phyloP scores from a whole-genome alignment of 495 filamentous ascomycete species.

The Evernia prunastri region DNA sequence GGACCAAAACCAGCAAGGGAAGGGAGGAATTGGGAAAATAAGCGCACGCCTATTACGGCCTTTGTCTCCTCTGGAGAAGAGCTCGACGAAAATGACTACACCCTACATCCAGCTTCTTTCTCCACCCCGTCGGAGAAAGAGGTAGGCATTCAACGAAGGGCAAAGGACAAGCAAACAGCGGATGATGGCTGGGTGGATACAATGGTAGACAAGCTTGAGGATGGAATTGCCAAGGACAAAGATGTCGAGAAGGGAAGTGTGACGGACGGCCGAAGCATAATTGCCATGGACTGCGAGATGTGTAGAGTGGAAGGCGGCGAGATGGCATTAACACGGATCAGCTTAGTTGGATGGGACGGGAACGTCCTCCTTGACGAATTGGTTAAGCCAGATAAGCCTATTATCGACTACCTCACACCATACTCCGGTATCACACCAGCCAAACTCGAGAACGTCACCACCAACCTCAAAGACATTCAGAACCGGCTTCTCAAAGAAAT shows the following conservation, averaged over 20 bases:
- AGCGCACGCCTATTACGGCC: slow-evolving; percentile 70
- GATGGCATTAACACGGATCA: slow-evolving; percentile 80
- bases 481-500: slow-evolving; percentile 63
- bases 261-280: slow-evolving; percentile 72
- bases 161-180: slow-evolving; percentile 35
- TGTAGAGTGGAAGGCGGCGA: slow-evolving; percentile 70
- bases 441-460: slow-evolving; percentile 73
- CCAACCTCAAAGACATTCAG: slow-evolving; percentile 80
- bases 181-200: slow-evolving; percentile 82
- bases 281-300: slow-evolving; percentile 95
- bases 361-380: slow-evolving; percentile 77
- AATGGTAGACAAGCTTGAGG: slow-evolving; percentile 55
- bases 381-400: slow-evolving; percentile 78
- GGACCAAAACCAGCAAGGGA: slow-evolving; percentile 51
- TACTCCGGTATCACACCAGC: slow-evolving; percentile 85
- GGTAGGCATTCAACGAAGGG: slow-evolving; percentile 42
- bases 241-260: slow-evolving; percentile 75
- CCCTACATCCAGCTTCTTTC: slow-evolving; percentile 67
- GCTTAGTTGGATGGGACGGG: slow-evolving; percentile 79
- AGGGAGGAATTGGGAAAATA: slow-evolving; percentile 54
- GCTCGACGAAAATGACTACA: slow-evolving; percentile 73
- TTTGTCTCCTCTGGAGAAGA: slow-evolving; percentile 66
- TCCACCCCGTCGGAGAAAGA: slow-evolving; percentile 36
- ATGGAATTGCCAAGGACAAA: slow-evolving; percentile 57
- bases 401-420: slow-evolving; percentile 83